Conservation (phyloP, 805 yeast genomes). For the Lachancea thermotolerans region DNA sequence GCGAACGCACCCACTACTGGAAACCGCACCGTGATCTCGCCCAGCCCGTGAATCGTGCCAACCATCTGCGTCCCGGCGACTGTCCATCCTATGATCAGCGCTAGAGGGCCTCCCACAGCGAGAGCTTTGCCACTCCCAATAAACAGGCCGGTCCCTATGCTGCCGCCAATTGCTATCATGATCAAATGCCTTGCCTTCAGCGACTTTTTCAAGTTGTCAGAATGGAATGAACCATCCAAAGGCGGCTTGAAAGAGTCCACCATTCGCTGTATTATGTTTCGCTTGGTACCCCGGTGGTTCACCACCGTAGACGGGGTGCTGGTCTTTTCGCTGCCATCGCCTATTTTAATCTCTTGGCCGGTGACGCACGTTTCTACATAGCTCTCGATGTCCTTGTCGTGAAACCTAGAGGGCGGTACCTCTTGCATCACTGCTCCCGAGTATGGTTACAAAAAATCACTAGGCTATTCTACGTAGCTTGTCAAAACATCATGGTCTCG, state of each 20-base stretch:
- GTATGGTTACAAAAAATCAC: not conserved
- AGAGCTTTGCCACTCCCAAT: conserved; percentile 53
- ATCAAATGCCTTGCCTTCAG: conserved; percentile 62
- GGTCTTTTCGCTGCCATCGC: conserved; percentile 1
- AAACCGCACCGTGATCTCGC: conserved; percentile 43
- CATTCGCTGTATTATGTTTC: conserved; percentile 9
- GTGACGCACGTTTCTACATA: not conserved
- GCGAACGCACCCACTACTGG: conserved; percentile 47
- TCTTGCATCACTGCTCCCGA: not conserved
- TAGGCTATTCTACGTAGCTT: too few relatives aligned
- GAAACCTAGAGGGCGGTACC: not conserved
- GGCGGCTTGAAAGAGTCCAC: conserved; percentile 18
- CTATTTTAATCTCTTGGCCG: conserved; percentile 1
- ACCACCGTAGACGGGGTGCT: not conserved
- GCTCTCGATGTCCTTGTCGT: not conserved
- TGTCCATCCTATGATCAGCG: conserved; percentile 36
- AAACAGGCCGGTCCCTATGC: conserved; percentile 66
- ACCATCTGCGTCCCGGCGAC: conserved; percentile 45
- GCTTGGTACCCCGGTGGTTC: not conserved
- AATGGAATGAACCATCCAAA: conserved; percentile 14
- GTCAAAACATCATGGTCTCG: too few relatives aligned
- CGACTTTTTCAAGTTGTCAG: conserved; percentile 30
- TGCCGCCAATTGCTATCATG: conserved; percentile 75
- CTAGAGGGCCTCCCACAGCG: conserved; percentile 67
- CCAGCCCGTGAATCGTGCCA: conserved; percentile 46